These are phyloP conservation scores for Kodamaea lidongshanica DNA, from an alignment of 805 yeast species.

Conservation along the genomic window DNA sequence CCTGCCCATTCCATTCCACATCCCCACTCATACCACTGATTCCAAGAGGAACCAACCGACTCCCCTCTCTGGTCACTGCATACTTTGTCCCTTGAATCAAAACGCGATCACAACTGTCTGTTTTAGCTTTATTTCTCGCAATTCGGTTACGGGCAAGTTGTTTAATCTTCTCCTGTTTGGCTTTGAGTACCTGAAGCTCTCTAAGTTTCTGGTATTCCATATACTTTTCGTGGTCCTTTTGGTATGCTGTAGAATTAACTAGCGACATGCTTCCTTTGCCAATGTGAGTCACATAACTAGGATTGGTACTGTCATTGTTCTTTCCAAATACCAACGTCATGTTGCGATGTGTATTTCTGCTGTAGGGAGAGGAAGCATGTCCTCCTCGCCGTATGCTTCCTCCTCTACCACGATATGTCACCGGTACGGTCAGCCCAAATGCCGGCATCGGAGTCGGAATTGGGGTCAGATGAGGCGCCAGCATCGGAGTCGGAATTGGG, in stretches of 20 bases:
- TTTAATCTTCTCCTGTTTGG: slow-evolving; percentile 8
- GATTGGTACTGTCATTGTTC: slow-evolving; percentile 7
- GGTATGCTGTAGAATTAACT: slow-evolving; percentile 32
- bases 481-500: slow-evolving; percentile 1
- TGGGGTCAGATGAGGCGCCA: background rate
- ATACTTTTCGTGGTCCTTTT: slow-evolving; percentile 20
- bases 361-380: slow-evolving; percentile 1
- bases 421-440: background rate
- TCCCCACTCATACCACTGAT: slow-evolving; percentile 9
- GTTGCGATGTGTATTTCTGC: slow-evolving; percentile 16
- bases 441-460: background rate
- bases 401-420: background rate
- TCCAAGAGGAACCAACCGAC: slow-evolving; percentile 34
- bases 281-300: slow-evolving; percentile 21
- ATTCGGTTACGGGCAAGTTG: slow-evolving; percentile 13
- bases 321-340: slow-evolving; percentile 24
- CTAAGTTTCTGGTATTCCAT: slow-evolving; percentile 9
- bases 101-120: slow-evolving; percentile 43
- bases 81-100: slow-evolving; percentile 36
- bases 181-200: slow-evolving; percentile 12
- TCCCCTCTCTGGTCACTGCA: slow-evolving; percentile 38
- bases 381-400: slow-evolving; percentile 1
- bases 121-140: slow-evolving; percentile 25
- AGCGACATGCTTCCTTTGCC: slow-evolving; percentile 34
- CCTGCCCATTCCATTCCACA: slow-evolving; percentile 27